Base-by-base conservation (phyloP, 2,329 filamentous ascomycete species). In the Falciphora oryzae region DNA sequence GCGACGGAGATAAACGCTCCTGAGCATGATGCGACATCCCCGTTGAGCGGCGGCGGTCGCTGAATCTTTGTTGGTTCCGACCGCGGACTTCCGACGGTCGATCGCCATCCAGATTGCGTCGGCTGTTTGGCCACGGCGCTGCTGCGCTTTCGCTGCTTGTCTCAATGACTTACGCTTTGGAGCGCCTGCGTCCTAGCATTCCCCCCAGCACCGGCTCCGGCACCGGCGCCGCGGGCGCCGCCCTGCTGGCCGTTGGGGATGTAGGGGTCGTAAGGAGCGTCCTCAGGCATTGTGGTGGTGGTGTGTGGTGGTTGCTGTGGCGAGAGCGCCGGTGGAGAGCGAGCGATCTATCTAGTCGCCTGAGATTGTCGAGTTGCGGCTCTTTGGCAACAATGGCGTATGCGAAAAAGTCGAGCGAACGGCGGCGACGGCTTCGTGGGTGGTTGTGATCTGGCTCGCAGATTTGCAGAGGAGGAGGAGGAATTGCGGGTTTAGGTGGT, bases 181-280 rank as follows among this genome's bases (percentile, higher is more conserved):
- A 96, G 85, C 69, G 89, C 90, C 69, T 83, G 80, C 64, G 84
- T 82, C 75, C 85, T 78, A 67, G 77, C 76, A 75, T 78, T 85
- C 69, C 74, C 38, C 4, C 60, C 78, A 73, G 70, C 74, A 67
- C 73, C 78, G 75, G 79, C 76, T 70, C 77, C 76, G 70, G 74
- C 71, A 66, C 77, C 76, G 71, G 73, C 60, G 28, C 60, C 35
- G 25, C 59, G 35, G 31, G 60, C 60, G 60, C 60, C 60, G 64
- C 70, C 77, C 67, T 79, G 77, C 77, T 83, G 82, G 78, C 87
- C 87, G 75, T 85, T 86, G 74, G 92, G 92, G 77, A 94, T 93
- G 80, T 95, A 96, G 68, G 92, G 92, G 79, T 96, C 92, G 79
- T 96, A 96, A 70, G 91, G 91, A 75, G 83, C 79, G 66, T 84